phyloP scores from a whole-genome alignment of 2,329 filamentous ascomycete species.

The Cladosporium sp. region DNA sequence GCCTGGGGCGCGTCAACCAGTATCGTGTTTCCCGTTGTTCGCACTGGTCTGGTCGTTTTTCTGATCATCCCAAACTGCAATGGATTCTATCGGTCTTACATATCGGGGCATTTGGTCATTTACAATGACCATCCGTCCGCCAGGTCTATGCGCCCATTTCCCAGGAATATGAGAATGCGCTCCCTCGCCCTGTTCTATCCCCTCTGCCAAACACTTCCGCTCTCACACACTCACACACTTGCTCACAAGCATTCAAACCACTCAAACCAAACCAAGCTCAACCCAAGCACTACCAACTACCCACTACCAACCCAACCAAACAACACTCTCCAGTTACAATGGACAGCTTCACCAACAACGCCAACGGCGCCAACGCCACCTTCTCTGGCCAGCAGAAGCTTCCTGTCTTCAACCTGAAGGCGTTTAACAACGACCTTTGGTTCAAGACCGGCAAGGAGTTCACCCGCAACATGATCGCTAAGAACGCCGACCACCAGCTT shows the following conservation, averaged over 20 bases:
- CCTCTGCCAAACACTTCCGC: too few relatives aligned
- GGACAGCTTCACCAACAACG: constrained; percentile 2
- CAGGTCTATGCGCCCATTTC: too few relatives aligned
- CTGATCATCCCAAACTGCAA: too few relatives aligned
- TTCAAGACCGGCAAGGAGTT: background rate
- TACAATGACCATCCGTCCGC: too few relatives aligned
- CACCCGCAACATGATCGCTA: background rate
- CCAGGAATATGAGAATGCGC: too few relatives aligned
- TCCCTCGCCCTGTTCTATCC: too few relatives aligned
- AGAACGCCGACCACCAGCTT: background rate
- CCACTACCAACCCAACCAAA: background rate
- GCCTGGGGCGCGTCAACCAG: too few relatives aligned
- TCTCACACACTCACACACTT: background rate
- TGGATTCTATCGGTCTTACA: too few relatives aligned
- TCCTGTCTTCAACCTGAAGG: background rate
- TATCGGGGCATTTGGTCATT: too few relatives aligned
- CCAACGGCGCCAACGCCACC: background rate
- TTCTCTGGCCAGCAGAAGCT: background rate
- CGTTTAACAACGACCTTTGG: background rate
- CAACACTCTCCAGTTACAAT: background rate
- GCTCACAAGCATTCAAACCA: background rate
- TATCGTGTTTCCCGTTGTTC: too few relatives aligned
- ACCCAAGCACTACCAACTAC: background rate
- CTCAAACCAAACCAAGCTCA: background rate
- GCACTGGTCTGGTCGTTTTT: too few relatives aligned